Conservation (phyloP, 78 protist species). For the Dictyostelium brefeldianum region DNA sequence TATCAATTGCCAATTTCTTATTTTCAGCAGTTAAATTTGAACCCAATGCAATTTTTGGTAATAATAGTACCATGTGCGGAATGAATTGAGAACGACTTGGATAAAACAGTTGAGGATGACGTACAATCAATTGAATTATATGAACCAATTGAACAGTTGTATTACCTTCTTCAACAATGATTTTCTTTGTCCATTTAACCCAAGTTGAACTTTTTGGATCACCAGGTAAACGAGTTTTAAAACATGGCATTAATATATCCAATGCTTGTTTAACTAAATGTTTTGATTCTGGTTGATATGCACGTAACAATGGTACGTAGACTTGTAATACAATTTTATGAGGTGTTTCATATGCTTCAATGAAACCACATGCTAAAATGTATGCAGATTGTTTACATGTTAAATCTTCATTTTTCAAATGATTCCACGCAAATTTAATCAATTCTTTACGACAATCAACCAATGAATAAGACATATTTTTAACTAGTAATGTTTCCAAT, state of each 20-base stretch:
- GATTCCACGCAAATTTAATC: constrained; percentile 92
- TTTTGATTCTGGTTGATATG: constrained; percentile 93
- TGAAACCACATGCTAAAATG: constrained; percentile 93
- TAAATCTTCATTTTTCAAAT: constrained; percentile 92
- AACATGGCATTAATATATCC: constrained; percentile 89
- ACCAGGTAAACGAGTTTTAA: constrained; percentile 31
- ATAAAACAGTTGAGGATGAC: constrained; percentile 92
- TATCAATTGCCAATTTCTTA: constrained; percentile 88
- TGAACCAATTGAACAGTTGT: constrained; percentile 91
- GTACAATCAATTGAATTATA: constrained; percentile 90
- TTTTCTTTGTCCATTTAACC: constrained; percentile 93
- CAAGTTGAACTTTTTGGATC: constrained; percentile 80
- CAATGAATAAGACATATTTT: constrained; percentile 49
- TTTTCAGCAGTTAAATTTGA: constrained; percentile 86
- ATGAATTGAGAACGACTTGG: constrained; percentile 88
- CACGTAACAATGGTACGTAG: constrained; percentile 90
- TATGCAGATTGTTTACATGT: constrained; percentile 91
- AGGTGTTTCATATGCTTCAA: constrained; percentile 95
- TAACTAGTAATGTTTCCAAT: constrained; percentile 91
- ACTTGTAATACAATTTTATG: constrained; percentile 93
- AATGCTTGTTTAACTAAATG: constrained; percentile 90
- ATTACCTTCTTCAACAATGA: constrained; percentile 96
- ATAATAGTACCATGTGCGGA: constrained; percentile 91
- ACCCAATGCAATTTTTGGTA: constrained; percentile 88
- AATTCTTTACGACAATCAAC: constrained; percentile 88